Base-by-base conservation (phyloP, 805 yeast genomes). In the Starmerella kuoi region DNA sequence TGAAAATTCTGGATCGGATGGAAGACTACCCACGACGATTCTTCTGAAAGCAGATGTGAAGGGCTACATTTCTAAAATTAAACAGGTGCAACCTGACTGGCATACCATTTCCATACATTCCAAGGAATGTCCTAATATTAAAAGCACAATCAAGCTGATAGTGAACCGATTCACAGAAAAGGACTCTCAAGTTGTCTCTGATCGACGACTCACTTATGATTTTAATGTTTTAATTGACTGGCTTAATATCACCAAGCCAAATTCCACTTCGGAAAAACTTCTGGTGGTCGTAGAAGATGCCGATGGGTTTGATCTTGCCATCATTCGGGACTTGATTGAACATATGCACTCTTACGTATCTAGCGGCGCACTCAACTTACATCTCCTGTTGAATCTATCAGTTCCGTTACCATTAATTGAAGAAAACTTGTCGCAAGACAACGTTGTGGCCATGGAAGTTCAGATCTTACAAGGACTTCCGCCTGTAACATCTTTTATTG, bases 231-330 rank as follows among this genome's bases (percentile, higher is more conserved):
- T 64, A 27, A 54, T 41, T 6, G 61, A 61, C 18, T 63, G 65
- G 63, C 49, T 54, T n/a, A 30, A 33, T 14, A 37, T 27, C 8
- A 47, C 45, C 19, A 24, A 22, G n/a, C 5, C 9, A 8, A 14
- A 18, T 4, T 19, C 43, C 21, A 25, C 40, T 7, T 12, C 44
- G 7, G 36, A 44, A 15, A 32, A 38, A 1, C 41, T 59, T 30
- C 40, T 64, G 19, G 59, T 61, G 8, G 42, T 59, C 12, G 42
- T 64, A 2, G 66, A 65, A 21, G 68, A 65, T 45, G 59, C 66
- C 3, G 68, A 63, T 24, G 55, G 64, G 8, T 65, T 64, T 47
- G 60, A 58, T 4, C 40, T 47, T 2, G 39, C 45, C 2, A 45
- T 64, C 2, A 38, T 64, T 4, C 33, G 60, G 1, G 56, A 52